Evolutionary conservation across 2,329 filamentous ascomycete species (phyloP).

Genomic region (Thielaviopsis cerberus): DNA sequence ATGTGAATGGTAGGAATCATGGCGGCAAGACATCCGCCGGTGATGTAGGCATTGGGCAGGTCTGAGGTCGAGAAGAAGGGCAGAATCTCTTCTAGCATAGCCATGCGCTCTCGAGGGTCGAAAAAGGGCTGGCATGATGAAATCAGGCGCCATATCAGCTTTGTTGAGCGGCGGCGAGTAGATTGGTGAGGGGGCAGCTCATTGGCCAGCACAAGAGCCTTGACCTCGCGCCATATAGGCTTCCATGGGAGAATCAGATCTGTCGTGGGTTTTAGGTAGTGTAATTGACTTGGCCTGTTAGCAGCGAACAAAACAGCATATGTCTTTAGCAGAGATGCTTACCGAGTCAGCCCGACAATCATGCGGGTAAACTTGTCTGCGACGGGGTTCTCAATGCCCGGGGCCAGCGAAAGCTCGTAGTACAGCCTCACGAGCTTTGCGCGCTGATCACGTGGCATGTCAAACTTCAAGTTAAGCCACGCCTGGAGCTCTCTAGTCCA

Average conservation of each 20-base stretch:
- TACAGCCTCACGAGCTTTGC: constrained; percentile 77
- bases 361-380: constrained; percentile 89
- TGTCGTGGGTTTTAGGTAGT: constrained; percentile 78
- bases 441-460: constrained; percentile 70
- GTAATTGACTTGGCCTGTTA: constrained; percentile 19
- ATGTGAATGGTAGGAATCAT: constrained; percentile 71
- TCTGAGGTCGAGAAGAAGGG: constrained; percentile 89
- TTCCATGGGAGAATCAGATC: constrained; percentile 88
- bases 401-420: constrained; percentile 81
- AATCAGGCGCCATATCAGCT: constrained; percentile 67
- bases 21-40: constrained; percentile 71
- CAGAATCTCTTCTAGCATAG: constrained; percentile 62
- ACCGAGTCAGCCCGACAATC: constrained; percentile 93
- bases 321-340: constrained; percentile 20
- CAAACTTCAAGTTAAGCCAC: constrained; percentile 94
- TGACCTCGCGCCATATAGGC: constrained; percentile 81
- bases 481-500: constrained; percentile 92
- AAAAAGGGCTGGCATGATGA: constrained; percentile 85
- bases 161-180: constrained; percentile 35
- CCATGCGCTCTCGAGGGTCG: constrained; percentile 67
- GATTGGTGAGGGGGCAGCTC: constrained; percentile 54
- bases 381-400: constrained; percentile 64
- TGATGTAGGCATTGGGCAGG: constrained; percentile 77
- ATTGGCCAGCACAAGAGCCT: constrained; percentile 69
- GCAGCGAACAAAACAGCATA: neutral